A percentile compares a stretch with the other conserved stretches of the same genome.
Conservation (phyloP, 176 grass and related monocot genomes). For the Oryza australiensis region DNA sequence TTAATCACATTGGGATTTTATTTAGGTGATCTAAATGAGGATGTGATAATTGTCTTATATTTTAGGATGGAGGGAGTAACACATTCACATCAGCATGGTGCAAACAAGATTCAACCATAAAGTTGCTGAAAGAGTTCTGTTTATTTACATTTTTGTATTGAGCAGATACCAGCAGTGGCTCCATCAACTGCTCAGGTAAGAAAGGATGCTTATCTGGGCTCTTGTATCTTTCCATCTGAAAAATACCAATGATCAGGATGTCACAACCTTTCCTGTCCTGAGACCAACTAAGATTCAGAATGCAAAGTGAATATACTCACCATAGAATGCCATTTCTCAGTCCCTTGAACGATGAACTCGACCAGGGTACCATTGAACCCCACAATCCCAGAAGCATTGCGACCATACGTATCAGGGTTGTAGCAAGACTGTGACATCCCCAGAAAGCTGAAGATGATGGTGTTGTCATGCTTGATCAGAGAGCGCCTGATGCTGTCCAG, state of each 20-base stretch:
- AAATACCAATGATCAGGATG: constrained; percentile 1
- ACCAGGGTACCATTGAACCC: constrained; percentile 52
- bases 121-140: too few relatives aligned
- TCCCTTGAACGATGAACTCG: constrained; percentile 52
- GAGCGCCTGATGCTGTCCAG: constrained; percentile 52
- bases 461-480: constrained; percentile 62
- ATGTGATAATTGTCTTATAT: too few relatives aligned
- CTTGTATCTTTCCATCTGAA: constrained; percentile 60
- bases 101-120: too few relatives aligned
- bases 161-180: constrained; percentile 43
- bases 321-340: constrained; percentile 53
- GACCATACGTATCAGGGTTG: constrained; percentile 48
- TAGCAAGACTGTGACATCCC: constrained; percentile 60
- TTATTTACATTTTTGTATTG: constrained; percentile 52
- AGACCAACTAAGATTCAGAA: not conserved
- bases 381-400: constrained; percentile 39
- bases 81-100: not conserved
- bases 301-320: not conserved
- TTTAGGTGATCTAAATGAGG: too few relatives aligned
- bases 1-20: too few relatives aligned
- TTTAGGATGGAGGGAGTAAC: too few relatives aligned
- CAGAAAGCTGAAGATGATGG: constrained; percentile 55
- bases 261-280: not conserved
- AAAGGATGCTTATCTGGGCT: constrained; percentile 69
- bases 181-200: constrained; percentile 44